Percentiles rank a stretch among this genome's conserved stretches.
These are phyloP conservation scores for Ilex paraguariensis DNA, from an alignment of 305 asterid species.

Conservation along the genomic window DNA sequence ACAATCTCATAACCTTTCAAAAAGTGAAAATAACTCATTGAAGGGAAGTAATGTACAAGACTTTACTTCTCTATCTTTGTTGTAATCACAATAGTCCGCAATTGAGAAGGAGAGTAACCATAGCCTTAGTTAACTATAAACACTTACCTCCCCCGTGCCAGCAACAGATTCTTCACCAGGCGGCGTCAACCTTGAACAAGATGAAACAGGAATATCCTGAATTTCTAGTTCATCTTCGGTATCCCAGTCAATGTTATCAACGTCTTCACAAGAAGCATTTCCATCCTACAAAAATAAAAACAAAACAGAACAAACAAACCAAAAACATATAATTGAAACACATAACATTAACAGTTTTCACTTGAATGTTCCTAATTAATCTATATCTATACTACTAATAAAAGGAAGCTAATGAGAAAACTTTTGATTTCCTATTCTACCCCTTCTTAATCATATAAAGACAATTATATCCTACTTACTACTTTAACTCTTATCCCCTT, in stretches of 20 bases:
- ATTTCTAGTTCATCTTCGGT: constrained; percentile 80
- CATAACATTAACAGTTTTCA: no score
- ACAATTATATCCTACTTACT: no score
- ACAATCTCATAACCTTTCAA: no score
- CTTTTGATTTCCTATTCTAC: no score
- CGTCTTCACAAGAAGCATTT: constrained; percentile 41
- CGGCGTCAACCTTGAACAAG: constrained; percentile 22
- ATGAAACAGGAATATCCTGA: constrained; percentile 25
- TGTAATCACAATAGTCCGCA: neutral
- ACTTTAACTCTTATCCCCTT: no score
- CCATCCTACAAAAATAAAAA: constrained; percentile 29
- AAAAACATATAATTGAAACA: no score
- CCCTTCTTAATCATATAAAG: no score
- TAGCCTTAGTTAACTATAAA: constrained; percentile 6
- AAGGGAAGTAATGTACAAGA: neutral
- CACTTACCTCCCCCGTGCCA: constrained; percentile 41
- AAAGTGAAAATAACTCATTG: no score
- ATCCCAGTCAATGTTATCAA: constrained; percentile 57
- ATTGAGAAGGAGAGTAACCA: constrained; percentile 1
- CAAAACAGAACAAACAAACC: no score
- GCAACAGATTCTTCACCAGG: constrained; percentile 13
- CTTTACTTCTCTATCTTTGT: neutral
- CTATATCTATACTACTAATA: no score
- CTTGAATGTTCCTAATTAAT: no score
- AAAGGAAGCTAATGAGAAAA: no score